Conservation (phyloP, 176 grass and related monocot species). For the barley (Hordeum vulgare) region DNA sequence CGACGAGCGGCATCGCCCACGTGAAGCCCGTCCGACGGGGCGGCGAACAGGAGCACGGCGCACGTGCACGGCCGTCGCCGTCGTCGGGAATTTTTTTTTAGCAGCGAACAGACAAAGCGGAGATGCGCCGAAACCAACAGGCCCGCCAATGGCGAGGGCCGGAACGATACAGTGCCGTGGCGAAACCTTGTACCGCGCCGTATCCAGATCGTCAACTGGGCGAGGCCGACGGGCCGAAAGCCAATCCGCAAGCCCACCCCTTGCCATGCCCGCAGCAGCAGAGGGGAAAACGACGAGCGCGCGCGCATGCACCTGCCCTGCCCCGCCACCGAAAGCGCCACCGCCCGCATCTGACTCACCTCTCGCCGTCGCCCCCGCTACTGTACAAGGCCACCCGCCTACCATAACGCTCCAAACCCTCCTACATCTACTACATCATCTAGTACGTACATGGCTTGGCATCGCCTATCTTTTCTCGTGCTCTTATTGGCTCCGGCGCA, state of each 20-base stretch:
- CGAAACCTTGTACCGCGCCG: neutral
- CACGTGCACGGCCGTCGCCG: neutral
- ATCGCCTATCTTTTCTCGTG: neutral
- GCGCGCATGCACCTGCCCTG: conserved; percentile 8
- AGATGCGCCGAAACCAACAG: neutral
- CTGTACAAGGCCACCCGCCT: neutral
- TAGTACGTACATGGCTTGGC: neutral
- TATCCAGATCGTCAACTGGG: neutral
- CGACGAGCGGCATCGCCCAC: neutral
- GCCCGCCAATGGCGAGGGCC: neutral
- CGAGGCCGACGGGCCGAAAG: neutral
- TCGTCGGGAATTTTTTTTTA: neutral
- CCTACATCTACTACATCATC: neutral
- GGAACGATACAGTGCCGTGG: neutral
- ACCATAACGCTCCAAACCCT: neutral
- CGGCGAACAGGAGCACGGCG: neutral
- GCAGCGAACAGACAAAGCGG: neutral
- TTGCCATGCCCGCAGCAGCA: neutral
- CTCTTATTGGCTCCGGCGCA: neutral
- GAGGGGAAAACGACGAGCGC: neutral
- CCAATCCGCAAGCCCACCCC: too few species aligned
- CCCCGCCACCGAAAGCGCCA: neutral
- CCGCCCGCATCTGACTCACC: neutral
- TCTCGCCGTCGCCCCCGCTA: neutral
- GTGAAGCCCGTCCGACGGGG: neutral